Evolutionary conservation across 2,329 filamentous ascomycete species (phyloP), one percentile per base, ranked within the genome.

Genomic region (Anisogramma anomala): DNA sequence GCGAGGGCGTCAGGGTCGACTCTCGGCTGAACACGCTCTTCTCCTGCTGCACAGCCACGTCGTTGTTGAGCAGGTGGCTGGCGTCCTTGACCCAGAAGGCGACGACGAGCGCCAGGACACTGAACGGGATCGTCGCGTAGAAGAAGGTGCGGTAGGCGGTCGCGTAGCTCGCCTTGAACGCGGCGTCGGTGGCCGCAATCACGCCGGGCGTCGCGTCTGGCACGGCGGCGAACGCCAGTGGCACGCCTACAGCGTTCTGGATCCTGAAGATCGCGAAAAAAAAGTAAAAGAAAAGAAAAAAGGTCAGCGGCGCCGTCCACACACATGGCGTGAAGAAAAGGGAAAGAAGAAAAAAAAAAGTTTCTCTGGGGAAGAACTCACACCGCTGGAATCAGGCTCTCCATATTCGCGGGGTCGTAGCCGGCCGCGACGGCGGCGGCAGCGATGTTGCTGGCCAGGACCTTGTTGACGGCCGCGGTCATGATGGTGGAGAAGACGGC

Each of bases 401-500:
- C 20, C 0, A 60, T 28, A 6, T 50, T 42, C 0, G 47, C 28
- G 0, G 52, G 42, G 8, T 50, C 33, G 28, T 55, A 52, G 2
- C 57, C 58, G 3, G 49, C 49, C 4, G 36, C 33, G 6, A 58
- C 23, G 17, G 58, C 59, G 1, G 56, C 55, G 4, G 31, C 35
- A 6, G 51, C 49, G 26, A 63, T 52, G 6, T 53, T 50, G 4
- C 46, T 39, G 3, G 46, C 53, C 1, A 61, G 50, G 28, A 55
- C 43, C 18, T 48, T 49, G 44, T 55, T 53, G 23, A 54, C 47
- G 13, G 53, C 49, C n/a, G 49, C 51, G 25, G 48, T 58, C 33
- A 56, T 41, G 39, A 61, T 56, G 6, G 56, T 56, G 13, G 51
- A 51, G 50, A 59, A 61, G 38, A 61, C 52, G 18, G 59, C 57